Base-by-base conservation (phyloP, 2,329 filamentous ascomycete genomes). In the Fonsecaea pugnacius region DNA sequence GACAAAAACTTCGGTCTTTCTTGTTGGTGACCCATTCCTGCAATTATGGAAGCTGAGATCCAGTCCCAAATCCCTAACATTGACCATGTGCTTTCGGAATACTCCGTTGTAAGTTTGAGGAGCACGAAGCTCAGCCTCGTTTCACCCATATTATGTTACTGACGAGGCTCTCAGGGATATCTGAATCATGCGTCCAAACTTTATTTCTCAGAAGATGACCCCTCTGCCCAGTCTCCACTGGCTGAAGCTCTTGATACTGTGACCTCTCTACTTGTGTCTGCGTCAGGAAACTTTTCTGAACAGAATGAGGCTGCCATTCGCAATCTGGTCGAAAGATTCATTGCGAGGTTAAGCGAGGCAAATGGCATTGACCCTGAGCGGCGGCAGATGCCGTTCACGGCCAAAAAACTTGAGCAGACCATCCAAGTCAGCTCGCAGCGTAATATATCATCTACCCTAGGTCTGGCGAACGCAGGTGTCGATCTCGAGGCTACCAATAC, bases 381-480 rank as follows among this genome's bases (percentile, higher is more conserved):
- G 58, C 82, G 84, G 69, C 87, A 89, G 74, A 86, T 89, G 71
- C 91, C 91, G 9, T 90, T 91, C 21, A 86, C 87, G 7, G 91
- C 94, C 65, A 92, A 84, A 78, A 90, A 92, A 73, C 87, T 99
- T 21, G 95, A 98, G 73, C 93, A 98, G 78, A 91, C 93, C 66
- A 91, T 97, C 78, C 91, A 97, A 78, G 94, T 99, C 73, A 91
- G 92, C 76, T 89, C 93, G 30, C 92, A 96, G 80, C 87, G 92
- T 70, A 97, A 96, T 78, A 94, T 99, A 80, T 99, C 95, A 35
- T 96, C 95, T 5, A 99, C 95, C 2, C 80, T 99, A 70, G 94
- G 92, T 24, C 87, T 99, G 57, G 87, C 93, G 7, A 90, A 89
- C 59, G 91, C 88, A 61, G 89, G 84, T 65, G 92, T 99, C 43